These are phyloP conservation scores for Dillenia suffruticosa DNA, from an alignment of 164 flowering plant genomes.

Conservation along the genomic window DNA sequence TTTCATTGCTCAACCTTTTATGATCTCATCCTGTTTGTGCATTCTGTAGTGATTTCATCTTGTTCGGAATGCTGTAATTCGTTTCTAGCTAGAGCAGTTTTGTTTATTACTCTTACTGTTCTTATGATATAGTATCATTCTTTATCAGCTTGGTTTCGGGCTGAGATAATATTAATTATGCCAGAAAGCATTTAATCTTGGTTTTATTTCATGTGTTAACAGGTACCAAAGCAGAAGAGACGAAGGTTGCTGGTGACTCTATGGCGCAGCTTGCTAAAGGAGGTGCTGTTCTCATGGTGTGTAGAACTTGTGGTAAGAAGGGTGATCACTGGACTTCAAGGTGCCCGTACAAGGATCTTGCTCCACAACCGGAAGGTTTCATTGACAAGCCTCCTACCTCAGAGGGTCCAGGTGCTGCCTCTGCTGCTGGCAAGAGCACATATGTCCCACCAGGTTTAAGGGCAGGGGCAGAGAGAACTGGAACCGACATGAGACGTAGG, in stretches of 20 bases:
- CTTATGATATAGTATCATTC: too few relatives aligned
- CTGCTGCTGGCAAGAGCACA: not conserved
- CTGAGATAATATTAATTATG: too few relatives aligned
- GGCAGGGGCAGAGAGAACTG: conserved; percentile 21
- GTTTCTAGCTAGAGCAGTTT: too few relatives aligned
- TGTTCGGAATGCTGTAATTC: too few relatives aligned
- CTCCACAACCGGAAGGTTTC: not conserved
- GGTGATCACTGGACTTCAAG: conserved; percentile 4
- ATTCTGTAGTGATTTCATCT: too few relatives aligned
- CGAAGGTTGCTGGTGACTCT: not conserved
- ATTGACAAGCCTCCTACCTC: conserved; percentile 1
- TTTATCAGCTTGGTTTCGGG: too few relatives aligned
- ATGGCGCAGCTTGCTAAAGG: conserved; percentile 1
- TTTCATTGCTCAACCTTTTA: too few relatives aligned
- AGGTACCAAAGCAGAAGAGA: conserved; percentile 4
- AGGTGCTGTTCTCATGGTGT: conserved; percentile 6
- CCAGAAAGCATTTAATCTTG: too few relatives aligned
- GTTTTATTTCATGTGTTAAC: too few relatives aligned
- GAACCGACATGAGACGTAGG: conserved; percentile 21
- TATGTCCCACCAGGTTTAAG: conserved; percentile 5
- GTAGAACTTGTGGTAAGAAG: conserved; percentile 1
- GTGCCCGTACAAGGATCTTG: conserved; percentile 7
- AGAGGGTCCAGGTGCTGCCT: not conserved
- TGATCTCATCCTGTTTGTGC: too few relatives aligned
- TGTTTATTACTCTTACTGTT: too few relatives aligned